Conservation (phyloP, 768 basidiomycete genomes). For the Mrakia gelida region DNA sequence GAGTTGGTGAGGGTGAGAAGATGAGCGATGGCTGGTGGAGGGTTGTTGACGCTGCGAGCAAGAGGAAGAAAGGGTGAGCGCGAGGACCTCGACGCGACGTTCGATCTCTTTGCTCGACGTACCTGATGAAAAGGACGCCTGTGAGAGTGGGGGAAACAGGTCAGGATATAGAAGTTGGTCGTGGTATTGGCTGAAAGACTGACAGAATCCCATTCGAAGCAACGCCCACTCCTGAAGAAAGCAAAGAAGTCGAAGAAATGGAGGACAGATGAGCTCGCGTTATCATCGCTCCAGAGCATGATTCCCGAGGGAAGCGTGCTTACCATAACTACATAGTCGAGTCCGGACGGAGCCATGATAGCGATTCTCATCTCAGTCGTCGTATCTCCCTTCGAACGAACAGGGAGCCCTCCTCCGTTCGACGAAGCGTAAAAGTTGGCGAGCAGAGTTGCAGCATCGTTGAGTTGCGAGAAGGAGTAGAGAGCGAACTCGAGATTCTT, state of each 20-base stretch:
- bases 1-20: slow-evolving; percentile 48
- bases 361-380: slow-evolving; percentile 15
- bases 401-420: slow-evolving; percentile 8
- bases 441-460: slow-evolving; percentile 18
- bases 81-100: too few species aligned
- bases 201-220: too few species aligned
- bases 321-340: slow-evolving; percentile 25
- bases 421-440: slow-evolving; percentile 1
- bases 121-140: slow-evolving; percentile 12
- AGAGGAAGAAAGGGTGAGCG: neutral
- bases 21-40: slow-evolving; percentile 51
- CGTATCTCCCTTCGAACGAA: slow-evolving; percentile 14
- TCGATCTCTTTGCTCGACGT: neutral
- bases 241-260: neutral
- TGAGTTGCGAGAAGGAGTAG: slow-evolving; percentile 15
- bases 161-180: too few species aligned
- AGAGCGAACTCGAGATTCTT: slow-evolving; percentile 5
- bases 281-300: neutral
- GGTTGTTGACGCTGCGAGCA: slow-evolving; percentile 47
- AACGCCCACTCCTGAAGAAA: neutral
- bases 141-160: too few species aligned
- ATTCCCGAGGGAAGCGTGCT: slow-evolving; percentile 8
- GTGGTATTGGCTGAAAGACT: too few species aligned
- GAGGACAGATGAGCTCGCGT: neutral
- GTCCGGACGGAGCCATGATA: slow-evolving; percentile 9